These are phyloP conservation scores for Suillus ampliporus DNA, from an alignment of 768 basidiomycete genomes.

Conservation along the genomic window DNA sequence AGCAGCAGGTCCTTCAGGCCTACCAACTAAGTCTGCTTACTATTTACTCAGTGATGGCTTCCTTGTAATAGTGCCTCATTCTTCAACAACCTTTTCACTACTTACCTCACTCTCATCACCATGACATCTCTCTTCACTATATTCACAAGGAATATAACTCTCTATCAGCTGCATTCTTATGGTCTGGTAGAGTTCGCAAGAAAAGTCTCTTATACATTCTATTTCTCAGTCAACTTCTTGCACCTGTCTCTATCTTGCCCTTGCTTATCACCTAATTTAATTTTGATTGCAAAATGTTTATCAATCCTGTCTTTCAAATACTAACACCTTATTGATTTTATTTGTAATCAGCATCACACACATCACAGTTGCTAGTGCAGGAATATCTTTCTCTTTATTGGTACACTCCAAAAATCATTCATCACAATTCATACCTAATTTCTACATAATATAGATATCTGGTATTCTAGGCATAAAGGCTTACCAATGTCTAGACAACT, in stretches of 20 bases:
- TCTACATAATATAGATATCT: slow-evolving; percentile 54
- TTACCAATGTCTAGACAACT: slow-evolving; percentile 66
- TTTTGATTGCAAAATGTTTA: slow-evolving; percentile 56
- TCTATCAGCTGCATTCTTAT: slow-evolving; percentile 55
- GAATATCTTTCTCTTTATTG: slow-evolving; percentile 46
- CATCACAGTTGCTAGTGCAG: slow-evolving; percentile 42
- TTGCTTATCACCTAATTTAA: slow-evolving; percentile 52
- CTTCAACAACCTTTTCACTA: slow-evolving; percentile 44
- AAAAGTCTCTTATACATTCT: slow-evolving; percentile 62
- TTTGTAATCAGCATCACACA: slow-evolving; percentile 40
- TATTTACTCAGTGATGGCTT: slow-evolving; percentile 58
- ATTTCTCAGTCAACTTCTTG: slow-evolving; percentile 59
- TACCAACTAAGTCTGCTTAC: slow-evolving; percentile 49
- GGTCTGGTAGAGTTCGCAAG: slow-evolving; percentile 58
- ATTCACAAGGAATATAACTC: slow-evolving; percentile 59
- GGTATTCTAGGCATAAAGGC: slow-evolving; percentile 71
- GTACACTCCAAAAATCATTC: slow-evolving; percentile 28
- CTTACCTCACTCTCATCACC: slow-evolving; percentile 51
- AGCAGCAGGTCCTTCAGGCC: too few relatives aligned
- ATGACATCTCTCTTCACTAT: slow-evolving; percentile 55
- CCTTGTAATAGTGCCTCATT: slow-evolving; percentile 54
- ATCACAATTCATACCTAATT: background rate
- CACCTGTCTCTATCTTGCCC: slow-evolving; percentile 48
- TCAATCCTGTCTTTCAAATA: too few relatives aligned
- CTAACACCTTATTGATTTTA: too few relatives aligned